Base-by-base conservation (phyloP, 108 stramenopile species). In the Cyclotella kingstonii region DNA sequence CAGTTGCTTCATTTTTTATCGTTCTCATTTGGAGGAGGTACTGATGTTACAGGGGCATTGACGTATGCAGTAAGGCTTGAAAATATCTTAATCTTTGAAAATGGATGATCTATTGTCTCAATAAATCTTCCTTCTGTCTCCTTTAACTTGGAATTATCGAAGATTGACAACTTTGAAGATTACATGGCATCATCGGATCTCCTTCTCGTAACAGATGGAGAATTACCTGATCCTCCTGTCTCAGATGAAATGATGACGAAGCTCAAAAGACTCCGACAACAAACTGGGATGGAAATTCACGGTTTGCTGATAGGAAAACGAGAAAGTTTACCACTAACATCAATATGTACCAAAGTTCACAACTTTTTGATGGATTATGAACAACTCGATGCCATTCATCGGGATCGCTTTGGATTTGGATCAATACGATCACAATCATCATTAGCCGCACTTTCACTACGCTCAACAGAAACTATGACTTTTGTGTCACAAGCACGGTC, bases 151-250 rank as follows among this genome's bases (percentile, higher is more conserved):
- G n/a, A 35, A 0, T 21, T 71, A n/a, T 44, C 17, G 10, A 26
- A 57, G 49, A 60, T 60, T 41, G 62, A 54, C 1, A 42, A 39
- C 8, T 17, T 68, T 0, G 67, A 53, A 23, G 22, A 45, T 44
- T 59, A 61, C 25, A 83, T 88, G 84, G 38, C 68, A 27, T 64
- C 83, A 21, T 84, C 89, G 11, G 89, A 90, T 63, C 60, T 90
- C 10, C 60, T 90, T 19, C 74, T 90, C 14, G 75, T 90, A 2
- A 77, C 83, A n/a, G 89, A 90, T 64, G 89, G 89, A 22, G 89
- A 90, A 59, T 77, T 90, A 18, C 81, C 82, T 4, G 82, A 90
- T 66, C 89, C 89, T 30, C 89, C 89, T 1, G 83, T 86, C 0
- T 72, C 81, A 0, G 35, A 56, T 6, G 54, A 64, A 10, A 47